Percentiles rank a stretch among this genome's conserved stretches.
These are phyloP conservation scores for Solanum rostratum DNA, from an alignment of 257 asterid species.

Conservation along the genomic window DNA sequence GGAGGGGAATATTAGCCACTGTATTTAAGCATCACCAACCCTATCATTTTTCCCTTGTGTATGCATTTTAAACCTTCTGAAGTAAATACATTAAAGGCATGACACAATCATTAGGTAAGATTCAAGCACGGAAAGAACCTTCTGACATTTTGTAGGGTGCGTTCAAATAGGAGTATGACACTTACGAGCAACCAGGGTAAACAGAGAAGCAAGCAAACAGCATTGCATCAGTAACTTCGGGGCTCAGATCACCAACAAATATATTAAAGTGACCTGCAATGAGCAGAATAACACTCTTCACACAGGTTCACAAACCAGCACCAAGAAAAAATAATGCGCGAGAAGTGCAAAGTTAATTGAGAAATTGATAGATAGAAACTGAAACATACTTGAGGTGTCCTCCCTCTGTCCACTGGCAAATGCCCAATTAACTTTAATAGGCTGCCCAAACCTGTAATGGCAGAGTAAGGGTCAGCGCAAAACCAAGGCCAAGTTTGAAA, in stretches of 20 bases:
- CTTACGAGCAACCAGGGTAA: slow-evolving; percentile 82
- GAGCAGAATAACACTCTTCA: background rate
- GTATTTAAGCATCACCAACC: background rate
- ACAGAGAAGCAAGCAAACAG: slow-evolving; percentile 71
- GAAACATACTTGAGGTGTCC: slow-evolving; percentile 70
- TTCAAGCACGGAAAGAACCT: background rate
- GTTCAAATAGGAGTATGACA: background rate
- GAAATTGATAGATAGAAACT: background rate
- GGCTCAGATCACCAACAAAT: slow-evolving; percentile 95
- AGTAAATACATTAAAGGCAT: background rate
- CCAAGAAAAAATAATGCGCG: background rate
- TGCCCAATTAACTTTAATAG: slow-evolving; percentile 96
- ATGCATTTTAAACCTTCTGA: background rate
- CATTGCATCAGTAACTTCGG: slow-evolving; percentile 95
- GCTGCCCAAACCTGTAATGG: slow-evolving; percentile 84
- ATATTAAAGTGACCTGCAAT: slow-evolving; percentile 69
- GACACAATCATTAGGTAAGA: background rate
- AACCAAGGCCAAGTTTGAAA: background rate
- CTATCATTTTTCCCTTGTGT: background rate
- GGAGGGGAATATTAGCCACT: background rate
- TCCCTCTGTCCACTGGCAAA: slow-evolving; percentile 90
- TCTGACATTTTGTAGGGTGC: background rate
- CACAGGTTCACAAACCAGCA: background rate
- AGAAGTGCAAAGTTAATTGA: background rate
- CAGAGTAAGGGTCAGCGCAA: background rate